Evolutionary conservation across 345 rosid genomes (phyloP).

Genomic region (Linum usitatissimum): DNA sequence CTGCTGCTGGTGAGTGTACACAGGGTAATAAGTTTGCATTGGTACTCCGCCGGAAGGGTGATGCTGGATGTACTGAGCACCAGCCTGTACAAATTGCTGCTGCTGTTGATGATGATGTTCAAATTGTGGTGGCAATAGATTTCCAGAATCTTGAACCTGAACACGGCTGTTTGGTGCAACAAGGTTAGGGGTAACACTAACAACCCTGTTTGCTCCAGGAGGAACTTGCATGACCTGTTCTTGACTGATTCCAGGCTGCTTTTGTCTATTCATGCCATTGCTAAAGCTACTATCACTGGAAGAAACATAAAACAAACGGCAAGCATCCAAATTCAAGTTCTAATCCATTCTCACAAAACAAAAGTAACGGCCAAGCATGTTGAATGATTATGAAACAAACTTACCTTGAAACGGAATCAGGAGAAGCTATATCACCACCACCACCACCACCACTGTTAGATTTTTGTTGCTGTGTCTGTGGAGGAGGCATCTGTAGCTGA

Average conservation of each 20-base stretch:
- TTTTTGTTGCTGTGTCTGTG: conserved; percentile 48
- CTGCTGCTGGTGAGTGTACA: conserved; percentile 79
- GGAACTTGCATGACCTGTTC: conserved; percentile 52
- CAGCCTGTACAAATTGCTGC: conserved; percentile 63
- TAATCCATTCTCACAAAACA: not conserved
- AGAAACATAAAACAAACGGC: conserved; percentile 24
- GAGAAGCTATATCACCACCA: conserved; percentile 50
- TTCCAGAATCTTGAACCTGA: conserved; percentile 47
- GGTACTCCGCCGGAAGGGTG: conserved; percentile 59
- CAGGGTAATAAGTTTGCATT: conserved; percentile 49
- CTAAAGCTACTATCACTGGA: conserved; percentile 72
- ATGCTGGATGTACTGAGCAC: conserved; percentile 60
- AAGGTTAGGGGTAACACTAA: conserved; percentile 19
- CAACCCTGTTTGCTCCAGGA: conserved; percentile 37
- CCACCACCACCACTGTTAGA: conserved; percentile 31
- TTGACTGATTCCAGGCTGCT: conserved; percentile 54
- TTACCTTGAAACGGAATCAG: conserved; percentile 92
- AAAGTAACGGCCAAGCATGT: not conserved
- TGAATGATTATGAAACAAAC: not conserved
- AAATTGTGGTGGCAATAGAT: conserved; percentile 42
- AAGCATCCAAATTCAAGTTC: conserved; percentile 21
- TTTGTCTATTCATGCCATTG: conserved; percentile 50
- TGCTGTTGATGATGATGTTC: conserved; percentile 42
- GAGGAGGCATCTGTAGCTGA: conserved; percentile 36
- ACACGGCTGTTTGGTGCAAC: conserved; percentile 46